Evolutionary conservation across 495 filamentous ascomycete genomes (phyloP).

Genomic region (Xylaria telfairii): DNA sequence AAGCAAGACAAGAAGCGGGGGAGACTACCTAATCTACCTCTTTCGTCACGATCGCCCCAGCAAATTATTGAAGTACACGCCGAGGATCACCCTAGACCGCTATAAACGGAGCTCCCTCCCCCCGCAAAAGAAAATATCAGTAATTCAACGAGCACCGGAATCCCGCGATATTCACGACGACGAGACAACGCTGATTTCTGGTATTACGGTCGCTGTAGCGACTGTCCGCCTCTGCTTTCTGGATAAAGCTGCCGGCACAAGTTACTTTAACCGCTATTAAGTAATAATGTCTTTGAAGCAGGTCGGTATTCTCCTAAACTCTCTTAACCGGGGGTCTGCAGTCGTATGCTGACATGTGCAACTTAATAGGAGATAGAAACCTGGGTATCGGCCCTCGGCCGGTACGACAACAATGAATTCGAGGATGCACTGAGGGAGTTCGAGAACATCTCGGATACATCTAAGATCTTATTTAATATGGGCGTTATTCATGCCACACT

Average conservation of each 20-base stretch:
- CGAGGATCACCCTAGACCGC: neutral
- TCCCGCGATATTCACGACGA: conserved; percentile 21
- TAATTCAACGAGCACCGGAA: conserved; percentile 22
- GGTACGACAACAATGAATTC: conserved; percentile 97
- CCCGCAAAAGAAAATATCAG: neutral
- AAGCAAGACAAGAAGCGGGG: conserved; percentile 22
- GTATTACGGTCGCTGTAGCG: conserved; percentile 26
- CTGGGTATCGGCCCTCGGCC: conserved; percentile 89
- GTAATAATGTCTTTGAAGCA: conserved; percentile 73
- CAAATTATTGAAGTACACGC: neutral
- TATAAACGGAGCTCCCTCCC: neutral
- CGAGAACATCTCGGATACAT: conserved; percentile 88
- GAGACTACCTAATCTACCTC: neutral
- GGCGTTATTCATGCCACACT: conserved; percentile 97
- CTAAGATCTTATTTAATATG: conserved; percentile 98
- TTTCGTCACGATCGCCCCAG: conserved; percentile 1
- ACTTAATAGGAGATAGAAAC: conserved; percentile 90
- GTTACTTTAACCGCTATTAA: conserved; percentile 14
- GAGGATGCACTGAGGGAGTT: conserved; percentile 84
- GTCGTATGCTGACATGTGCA: conserved; percentile 28
- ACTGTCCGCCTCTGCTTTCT: conserved; percentile 38
- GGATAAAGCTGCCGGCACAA: conserved; percentile 32
- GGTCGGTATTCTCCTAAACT: conserved; percentile 51
- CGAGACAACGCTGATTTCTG: neutral
- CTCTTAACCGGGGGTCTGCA: neutral